A percentile compares a stretch with the other conserved stretches of the same genome.
phyloP scores from a whole-genome alignment of 345 rosid genomes.

The Linum tenue region DNA sequence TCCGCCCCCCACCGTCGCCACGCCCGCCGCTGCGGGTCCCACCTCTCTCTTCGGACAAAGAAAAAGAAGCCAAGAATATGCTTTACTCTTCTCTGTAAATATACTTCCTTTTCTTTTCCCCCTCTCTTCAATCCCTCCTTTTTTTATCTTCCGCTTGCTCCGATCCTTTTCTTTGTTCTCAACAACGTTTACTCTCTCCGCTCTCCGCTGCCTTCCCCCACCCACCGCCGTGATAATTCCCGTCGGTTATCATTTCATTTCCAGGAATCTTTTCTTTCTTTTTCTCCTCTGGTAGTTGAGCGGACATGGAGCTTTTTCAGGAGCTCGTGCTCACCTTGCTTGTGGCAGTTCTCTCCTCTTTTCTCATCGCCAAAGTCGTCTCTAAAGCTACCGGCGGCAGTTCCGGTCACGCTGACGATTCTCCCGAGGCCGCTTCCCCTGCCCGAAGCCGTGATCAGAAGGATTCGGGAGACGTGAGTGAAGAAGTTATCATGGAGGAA shows the following conservation, averaged over 20 bases:
- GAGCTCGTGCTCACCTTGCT: slow-evolving; percentile 55
- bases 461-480: slow-evolving; percentile 11
- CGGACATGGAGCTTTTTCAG: slow-evolving; percentile 49
- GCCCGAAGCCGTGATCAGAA: neutral
- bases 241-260: neutral
- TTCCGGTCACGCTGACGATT: no score
- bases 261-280: neutral
- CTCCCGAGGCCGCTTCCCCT: no score
- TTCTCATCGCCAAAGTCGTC: slow-evolving; percentile 57
- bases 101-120: slow-evolving; percentile 24
- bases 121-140: neutral
- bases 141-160: slow-evolving; percentile 1
- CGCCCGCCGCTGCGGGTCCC: slow-evolving; percentile 14
- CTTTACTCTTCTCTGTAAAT: slow-evolving; percentile 44
- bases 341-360: slow-evolving; percentile 51
- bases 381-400: neutral
- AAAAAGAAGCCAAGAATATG: slow-evolving; percentile 35
- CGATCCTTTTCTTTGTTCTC: neutral
- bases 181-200: neutral
- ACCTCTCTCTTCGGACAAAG: neutral
- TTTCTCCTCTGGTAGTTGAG: neutral
- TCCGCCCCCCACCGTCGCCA: slow-evolving; percentile 3
- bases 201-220: neutral
- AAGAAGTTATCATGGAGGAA: slow-evolving; percentile 21
- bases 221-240: neutral